phyloP scores from a whole-genome alignment of 1,284 basidiomycete species.

The Bjerkandera adusta region DNA sequence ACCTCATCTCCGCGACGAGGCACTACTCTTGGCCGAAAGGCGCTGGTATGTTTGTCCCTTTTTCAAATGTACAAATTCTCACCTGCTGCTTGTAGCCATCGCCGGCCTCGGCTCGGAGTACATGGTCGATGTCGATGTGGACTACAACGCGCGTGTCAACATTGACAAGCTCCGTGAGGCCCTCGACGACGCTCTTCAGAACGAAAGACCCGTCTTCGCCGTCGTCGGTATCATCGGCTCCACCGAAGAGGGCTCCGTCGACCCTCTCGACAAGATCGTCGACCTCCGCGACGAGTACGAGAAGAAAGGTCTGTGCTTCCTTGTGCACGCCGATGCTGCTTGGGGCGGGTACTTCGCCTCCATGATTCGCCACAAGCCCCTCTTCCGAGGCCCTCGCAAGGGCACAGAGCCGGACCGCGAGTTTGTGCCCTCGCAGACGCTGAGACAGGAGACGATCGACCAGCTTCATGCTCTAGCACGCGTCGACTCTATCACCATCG shows the following conservation, averaged over 20 bases:
- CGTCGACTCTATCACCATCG: slow-evolving; percentile 42
- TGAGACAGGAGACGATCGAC: slow-evolving; percentile 18
- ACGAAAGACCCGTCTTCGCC: slow-evolving; percentile 37
- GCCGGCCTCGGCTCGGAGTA: slow-evolving; percentile 43
- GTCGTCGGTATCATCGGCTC: slow-evolving; percentile 44
- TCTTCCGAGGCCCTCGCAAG: neutral
- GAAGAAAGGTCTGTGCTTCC: slow-evolving; percentile 35
- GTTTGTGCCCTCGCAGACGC: slow-evolving; percentile 27
- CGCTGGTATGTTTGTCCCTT: slow-evolving; percentile 31
- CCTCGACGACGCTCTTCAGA: slow-evolving; percentile 31
- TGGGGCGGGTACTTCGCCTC: slow-evolving; percentile 47
- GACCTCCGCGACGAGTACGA: slow-evolving; percentile 32
- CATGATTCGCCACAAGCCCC: slow-evolving; percentile 26
- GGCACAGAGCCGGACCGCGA: slow-evolving; percentile 15
- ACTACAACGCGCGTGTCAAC: slow-evolving; percentile 38
- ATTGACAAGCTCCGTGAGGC: slow-evolving; percentile 24
- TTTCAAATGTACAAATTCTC: neutral
- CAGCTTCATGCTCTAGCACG: slow-evolving; percentile 24
- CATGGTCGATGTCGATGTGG: slow-evolving; percentile 35
- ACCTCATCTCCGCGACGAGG: slow-evolving; percentile 33
- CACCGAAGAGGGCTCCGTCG: slow-evolving; percentile 44
- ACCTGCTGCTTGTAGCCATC: slow-evolving; percentile 30
- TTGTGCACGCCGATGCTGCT: slow-evolving; percentile 43
- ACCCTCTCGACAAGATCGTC: slow-evolving; percentile 40
- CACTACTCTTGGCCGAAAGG: slow-evolving; percentile 52